Evolutionary conservation across 2,329 filamentous ascomycete genomes (phyloP).

Genomic region (Zymoseptoria passerinii): DNA sequence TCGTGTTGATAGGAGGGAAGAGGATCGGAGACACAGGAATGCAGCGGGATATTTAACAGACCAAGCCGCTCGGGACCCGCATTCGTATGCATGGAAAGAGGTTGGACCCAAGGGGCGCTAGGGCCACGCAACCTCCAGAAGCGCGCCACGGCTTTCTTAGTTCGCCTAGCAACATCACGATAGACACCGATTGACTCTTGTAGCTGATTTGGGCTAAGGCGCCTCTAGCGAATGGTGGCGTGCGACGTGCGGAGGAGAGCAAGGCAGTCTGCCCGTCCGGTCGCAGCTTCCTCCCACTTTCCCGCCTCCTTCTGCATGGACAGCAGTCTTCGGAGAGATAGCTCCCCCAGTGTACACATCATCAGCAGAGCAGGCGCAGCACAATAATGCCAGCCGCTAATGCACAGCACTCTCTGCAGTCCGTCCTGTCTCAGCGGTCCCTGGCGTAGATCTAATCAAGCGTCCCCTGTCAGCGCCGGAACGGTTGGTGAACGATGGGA

Average conservation of each 20-base stretch:
- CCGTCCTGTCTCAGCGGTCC: background rate
- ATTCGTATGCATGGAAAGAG: background rate
- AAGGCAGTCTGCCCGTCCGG: background rate
- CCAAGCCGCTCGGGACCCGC: constrained; percentile 4
- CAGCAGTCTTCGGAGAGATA: background rate
- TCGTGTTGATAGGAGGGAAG: constrained; percentile 12
- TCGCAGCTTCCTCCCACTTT: background rate
- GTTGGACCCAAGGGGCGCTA: background rate
- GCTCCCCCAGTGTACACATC: background rate
- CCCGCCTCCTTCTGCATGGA: background rate
- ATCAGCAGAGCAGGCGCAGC: background rate
- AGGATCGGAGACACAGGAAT: constrained; percentile 12
- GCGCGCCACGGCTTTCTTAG: background rate
- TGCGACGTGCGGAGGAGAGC: background rate
- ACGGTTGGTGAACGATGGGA: background rate
- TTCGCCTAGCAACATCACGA: background rate
- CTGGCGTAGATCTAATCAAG: background rate
- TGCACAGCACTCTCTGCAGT: background rate
- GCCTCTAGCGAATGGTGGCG: background rate
- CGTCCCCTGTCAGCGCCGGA: background rate
- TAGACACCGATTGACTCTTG: background rate
- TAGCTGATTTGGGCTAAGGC: background rate
- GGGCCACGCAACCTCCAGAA: background rate
- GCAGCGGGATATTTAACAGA: constrained; percentile 17
- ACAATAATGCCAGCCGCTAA: background rate